These are phyloP conservation scores for Byssochlamys sp. DNA, from an alignment of 2,329 filamentous ascomycete species.

Conservation along the genomic window DNA sequence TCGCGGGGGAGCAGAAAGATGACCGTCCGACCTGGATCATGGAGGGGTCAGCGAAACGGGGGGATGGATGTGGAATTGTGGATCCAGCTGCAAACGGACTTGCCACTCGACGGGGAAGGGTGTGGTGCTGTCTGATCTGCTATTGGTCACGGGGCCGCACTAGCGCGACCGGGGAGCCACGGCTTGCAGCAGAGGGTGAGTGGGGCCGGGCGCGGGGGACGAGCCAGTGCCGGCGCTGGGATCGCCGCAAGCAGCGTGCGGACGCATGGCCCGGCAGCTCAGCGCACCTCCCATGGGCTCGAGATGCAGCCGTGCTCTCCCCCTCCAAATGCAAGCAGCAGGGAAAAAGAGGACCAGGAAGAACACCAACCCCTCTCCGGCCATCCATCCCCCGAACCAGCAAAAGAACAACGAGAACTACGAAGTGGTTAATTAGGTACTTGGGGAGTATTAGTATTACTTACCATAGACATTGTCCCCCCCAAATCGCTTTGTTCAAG, in stretches of 20 bases:
- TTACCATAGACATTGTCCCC: too few relatives aligned
- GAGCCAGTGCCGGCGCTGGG: neutral
- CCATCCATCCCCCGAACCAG: too few relatives aligned
- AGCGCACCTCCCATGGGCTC: neutral
- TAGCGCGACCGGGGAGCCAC: neutral
- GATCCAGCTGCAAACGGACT: neutral
- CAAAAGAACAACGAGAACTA: too few relatives aligned
- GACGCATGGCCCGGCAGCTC: neutral
- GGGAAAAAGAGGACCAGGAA: too few relatives aligned
- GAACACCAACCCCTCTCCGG: too few relatives aligned
- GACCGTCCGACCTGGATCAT: constrained; percentile 12
- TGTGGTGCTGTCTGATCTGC: neutral
- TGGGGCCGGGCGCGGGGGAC: neutral
- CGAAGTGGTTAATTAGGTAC: too few relatives aligned
- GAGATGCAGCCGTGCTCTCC: too few relatives aligned
- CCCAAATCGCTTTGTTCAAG: too few relatives aligned
- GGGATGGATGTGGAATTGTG: too few relatives aligned
- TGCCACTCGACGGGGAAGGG: neutral
- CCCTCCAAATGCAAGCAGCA: neutral
- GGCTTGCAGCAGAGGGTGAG: neutral
- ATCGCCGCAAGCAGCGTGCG: neutral
- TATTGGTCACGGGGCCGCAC: neutral
- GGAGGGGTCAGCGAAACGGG: constrained; percentile 13
- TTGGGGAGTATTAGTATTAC: too few relatives aligned
- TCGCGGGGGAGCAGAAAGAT: constrained; percentile 20